Conservation (phyloP, 2,329 filamentous ascomycete species). For the Mycosphaerella arachidis region DNA sequence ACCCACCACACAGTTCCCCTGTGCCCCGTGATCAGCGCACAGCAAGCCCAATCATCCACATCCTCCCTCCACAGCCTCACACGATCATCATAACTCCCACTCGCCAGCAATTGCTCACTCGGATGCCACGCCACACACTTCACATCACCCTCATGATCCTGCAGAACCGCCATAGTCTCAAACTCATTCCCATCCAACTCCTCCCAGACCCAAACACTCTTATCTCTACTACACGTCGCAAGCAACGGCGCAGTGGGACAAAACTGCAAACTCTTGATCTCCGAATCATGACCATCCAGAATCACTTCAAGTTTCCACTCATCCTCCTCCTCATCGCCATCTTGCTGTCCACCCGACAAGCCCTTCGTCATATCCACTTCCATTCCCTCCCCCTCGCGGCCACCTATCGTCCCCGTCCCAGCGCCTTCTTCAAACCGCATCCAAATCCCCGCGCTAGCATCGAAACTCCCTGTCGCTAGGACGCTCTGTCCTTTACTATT, state of each 20-base stretch:
- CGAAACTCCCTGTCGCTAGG: constrained; percentile 88
- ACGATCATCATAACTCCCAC: constrained; percentile 90
- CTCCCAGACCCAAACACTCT: constrained; percentile 98
- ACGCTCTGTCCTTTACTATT: constrained; percentile 60
- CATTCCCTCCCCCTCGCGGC: constrained; percentile 5
- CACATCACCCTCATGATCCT: constrained; percentile 92
- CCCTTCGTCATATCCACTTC: constrained; percentile 34
- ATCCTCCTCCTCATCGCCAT: constrained; percentile 57
- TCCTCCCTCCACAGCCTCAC: constrained; percentile 87
- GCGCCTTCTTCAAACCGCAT: constrained; percentile 60
- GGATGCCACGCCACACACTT: constrained; percentile 93
- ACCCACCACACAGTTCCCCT: constrained; percentile 84
- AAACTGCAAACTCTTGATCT: constrained; percentile 79
- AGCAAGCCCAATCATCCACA: constrained; percentile 88
- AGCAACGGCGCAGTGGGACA: constrained; percentile 70
- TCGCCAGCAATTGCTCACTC: constrained; percentile 71
- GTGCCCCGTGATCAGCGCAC: constrained; percentile 76
- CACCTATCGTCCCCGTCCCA: constrained; percentile 21
- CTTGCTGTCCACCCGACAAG: constrained; percentile 28
- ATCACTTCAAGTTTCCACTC: constrained; percentile 93
- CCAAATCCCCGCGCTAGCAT: constrained; percentile 74
- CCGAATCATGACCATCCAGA: constrained; percentile 89
- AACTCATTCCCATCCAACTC: constrained; percentile 93
- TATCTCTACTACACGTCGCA: constrained; percentile 87
- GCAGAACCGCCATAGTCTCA: constrained; percentile 91